A percentile compares a stretch with the other conserved stretches of the same genome.
Evolutionary conservation across 345 rosid species (phyloP).

Genomic region (Toxicodendron radicans): DNA sequence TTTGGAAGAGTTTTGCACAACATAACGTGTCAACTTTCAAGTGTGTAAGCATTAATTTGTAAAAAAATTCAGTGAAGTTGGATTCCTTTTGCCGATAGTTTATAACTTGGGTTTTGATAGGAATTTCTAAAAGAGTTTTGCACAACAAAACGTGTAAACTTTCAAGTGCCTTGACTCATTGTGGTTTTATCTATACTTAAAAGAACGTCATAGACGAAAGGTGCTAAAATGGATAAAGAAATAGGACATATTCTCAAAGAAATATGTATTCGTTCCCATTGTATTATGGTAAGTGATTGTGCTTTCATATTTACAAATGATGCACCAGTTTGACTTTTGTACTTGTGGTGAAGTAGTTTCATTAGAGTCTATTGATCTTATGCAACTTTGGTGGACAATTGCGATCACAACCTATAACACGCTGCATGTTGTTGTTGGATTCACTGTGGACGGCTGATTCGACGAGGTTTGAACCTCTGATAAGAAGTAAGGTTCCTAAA

Average conservation of each 20-base stretch:
- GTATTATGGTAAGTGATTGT: slow-evolving; percentile 34
- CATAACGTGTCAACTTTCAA: too few species aligned
- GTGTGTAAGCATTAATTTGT: too few species aligned
- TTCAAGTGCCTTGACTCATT: slow-evolving; percentile 41
- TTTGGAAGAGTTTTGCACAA: too few species aligned
- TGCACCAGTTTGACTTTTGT: neutral
- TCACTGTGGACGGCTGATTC: slow-evolving; percentile 42
- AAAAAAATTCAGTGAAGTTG: too few species aligned
- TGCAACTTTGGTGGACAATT: slow-evolving; percentile 40
- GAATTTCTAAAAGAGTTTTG: slow-evolving; percentile 28
- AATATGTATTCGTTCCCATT: slow-evolving; percentile 48
- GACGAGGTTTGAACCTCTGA: slow-evolving; percentile 38
- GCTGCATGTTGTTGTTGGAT: slow-evolving; percentile 49
- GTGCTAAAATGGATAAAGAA: slow-evolving; percentile 43
- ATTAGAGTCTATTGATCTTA: slow-evolving; percentile 50
- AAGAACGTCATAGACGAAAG: slow-evolving; percentile 28
- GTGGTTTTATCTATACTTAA: slow-evolving; percentile 39
- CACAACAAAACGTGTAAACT: slow-evolving; percentile 30
- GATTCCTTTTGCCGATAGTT: too few species aligned
- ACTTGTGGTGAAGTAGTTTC: slow-evolving; percentile 11
- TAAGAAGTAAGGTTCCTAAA: slow-evolving; percentile 31
- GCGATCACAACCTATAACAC: slow-evolving; percentile 27
- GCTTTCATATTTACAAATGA: slow-evolving; percentile 19
- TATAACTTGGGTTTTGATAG: slow-evolving; percentile 18
- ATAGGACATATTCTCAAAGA: slow-evolving; percentile 39